Base-by-base conservation (phyloP, 2,329 filamentous ascomycete species). In the Botrytis sinoallii region DNA sequence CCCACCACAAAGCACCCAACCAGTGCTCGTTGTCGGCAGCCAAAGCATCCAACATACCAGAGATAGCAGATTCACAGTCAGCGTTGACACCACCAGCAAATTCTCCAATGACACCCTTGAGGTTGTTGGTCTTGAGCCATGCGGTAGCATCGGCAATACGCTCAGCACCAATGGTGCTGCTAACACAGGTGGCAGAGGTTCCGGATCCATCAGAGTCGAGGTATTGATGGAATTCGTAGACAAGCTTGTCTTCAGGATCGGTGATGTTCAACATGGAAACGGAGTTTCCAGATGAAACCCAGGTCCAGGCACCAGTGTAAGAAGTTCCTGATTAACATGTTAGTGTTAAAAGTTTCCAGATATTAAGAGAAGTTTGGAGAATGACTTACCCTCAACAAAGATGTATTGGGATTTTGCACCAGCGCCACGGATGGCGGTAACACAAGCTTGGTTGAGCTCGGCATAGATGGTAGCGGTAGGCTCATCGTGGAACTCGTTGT, bases 201-300 rank as follows among this genome's bases (percentile, higher is more conserved):
- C 88, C 88, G 2, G 84, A 86, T 71, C 86, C 85, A 74, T 89
- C 87, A 0, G 81, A 82, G 81, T 90, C 88, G 55, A 89, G 87
- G 77, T 89, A 90, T 81, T 89, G 88, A 79, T 90, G 88, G 88
- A 89, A 89, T 78, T 89, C 86, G 81, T 87, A 89, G 79, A 89
- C 81, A 73, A 89, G 83, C 78, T 87, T 88, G 81, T 88, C 81
- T 64, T 82, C 74, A 0, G 87, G 83, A 75, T 90, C 88, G 14
- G 84, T 86, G 60, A 89, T 83, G 32, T 76, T 83, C 74, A 87
- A 83, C 63, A 82, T 81, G 7, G 83, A 82, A 52, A 74, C 82
- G 12, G 72, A 9, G 77, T 86, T 87, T 60, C 85, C 85, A 22
- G 75, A 75, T n/a, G 76, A 74, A 7, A 71, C 82, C 87, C 87